Percentiles rank a stretch among this genome's conserved stretches.
Conservation (phyloP, 78 protist genomes). For the Dictyostelium citrinum region DNA sequence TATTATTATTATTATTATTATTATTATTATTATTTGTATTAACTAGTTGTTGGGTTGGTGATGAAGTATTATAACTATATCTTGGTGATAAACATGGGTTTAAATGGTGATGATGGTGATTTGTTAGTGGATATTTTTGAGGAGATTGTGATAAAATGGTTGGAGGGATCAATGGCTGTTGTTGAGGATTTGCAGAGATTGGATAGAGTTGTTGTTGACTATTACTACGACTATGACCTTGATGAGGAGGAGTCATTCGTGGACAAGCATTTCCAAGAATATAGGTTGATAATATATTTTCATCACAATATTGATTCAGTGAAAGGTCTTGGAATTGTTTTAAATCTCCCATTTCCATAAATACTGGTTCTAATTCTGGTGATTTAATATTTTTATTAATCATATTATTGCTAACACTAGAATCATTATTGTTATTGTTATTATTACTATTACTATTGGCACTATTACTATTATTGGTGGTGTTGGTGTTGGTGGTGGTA, state of each 20-base stretch:
- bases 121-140: not conserved
- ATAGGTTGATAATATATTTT: not conserved
- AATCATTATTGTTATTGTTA: not conserved
- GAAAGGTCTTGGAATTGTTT: slow-evolving; percentile 51
- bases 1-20: not conserved
- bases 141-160: not conserved
- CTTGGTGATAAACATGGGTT: not conserved
- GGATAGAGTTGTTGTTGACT: not conserved
- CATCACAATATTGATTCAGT: slow-evolving; percentile 35
- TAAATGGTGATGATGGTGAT: not conserved
- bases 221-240: not conserved
- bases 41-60: not conserved
- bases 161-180: slow-evolving; percentile 1
- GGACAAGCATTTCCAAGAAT: not conserved
- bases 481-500: not conserved
- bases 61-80: not conserved
- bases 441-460: not conserved
- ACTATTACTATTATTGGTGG: not conserved
- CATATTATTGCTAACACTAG: not conserved
- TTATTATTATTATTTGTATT: not conserved
- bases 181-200: not conserved
- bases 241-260: not conserved
- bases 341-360: slow-evolving; percentile 71
- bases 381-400: not conserved
- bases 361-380: slow-evolving; percentile 28